Conservation (phyloP, 805 yeast genomes). For the Nakazawaea ernobii region DNA sequence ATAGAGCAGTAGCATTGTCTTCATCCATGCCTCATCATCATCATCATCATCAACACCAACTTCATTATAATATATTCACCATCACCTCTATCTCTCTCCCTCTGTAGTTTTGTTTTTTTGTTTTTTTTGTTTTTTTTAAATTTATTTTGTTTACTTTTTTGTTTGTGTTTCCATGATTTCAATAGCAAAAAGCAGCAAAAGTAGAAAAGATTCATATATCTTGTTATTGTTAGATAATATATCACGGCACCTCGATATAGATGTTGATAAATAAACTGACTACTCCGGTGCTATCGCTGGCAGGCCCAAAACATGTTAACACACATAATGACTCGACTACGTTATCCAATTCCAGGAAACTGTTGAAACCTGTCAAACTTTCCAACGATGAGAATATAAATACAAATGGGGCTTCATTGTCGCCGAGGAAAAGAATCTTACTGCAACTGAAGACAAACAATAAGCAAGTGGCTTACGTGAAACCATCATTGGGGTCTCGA, state of each 20-base stretch:
- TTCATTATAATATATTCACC: too few species aligned
- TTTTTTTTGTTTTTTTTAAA: too few species aligned
- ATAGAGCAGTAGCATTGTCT: too few species aligned
- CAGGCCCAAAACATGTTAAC: neutral
- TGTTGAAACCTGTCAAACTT: conserved; percentile 7
- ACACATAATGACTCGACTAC: neutral
- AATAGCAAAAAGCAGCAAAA: too few species aligned
- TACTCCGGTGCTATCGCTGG: conserved; percentile 1
- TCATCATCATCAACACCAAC: too few species aligned
- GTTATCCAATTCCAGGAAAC: neutral
- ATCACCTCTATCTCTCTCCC: neutral
- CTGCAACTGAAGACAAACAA: conserved; percentile 2
- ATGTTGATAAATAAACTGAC: neutral
- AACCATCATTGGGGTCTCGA: conserved; percentile 1
- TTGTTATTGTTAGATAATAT: neutral
- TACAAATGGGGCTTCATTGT: neutral
- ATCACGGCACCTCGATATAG: too few species aligned
- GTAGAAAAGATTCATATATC: too few species aligned
- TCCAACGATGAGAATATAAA: neutral
- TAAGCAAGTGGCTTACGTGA: neutral
- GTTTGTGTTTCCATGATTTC: too few species aligned
- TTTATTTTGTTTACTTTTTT: too few species aligned
- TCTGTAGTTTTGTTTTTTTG: neutral
- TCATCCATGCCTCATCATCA: too few species aligned
- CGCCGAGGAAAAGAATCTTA: conserved; percentile 6